A percentile compares a stretch with the other conserved stretches of the same genome.
These are phyloP conservation scores for Zygoascus sp. DNA, from an alignment of 1,139 yeast genomes.

Conservation along the genomic window DNA sequence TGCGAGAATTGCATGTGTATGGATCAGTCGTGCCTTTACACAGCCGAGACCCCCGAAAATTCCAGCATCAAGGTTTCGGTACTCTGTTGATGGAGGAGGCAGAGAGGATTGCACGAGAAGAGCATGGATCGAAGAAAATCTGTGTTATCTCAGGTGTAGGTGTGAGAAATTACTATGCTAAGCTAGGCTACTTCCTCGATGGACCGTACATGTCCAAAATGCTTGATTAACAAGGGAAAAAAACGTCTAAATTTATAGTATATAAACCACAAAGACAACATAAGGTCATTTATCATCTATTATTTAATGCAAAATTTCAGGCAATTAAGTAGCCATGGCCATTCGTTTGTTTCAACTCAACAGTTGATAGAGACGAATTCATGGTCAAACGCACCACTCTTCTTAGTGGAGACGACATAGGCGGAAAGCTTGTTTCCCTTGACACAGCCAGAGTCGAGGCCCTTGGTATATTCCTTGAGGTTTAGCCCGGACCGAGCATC, in stretches of 20 bases:
- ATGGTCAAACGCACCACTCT: conserved; percentile 5
- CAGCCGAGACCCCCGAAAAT: conserved; percentile 95
- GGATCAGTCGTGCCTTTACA: conserved; percentile 97
- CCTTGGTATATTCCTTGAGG: conserved; percentile 60
- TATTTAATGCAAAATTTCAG: not conserved
- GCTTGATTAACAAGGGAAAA: conserved; percentile 22
- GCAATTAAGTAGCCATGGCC: too few species aligned
- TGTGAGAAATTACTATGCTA: conserved; percentile 90
- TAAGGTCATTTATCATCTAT: not conserved
- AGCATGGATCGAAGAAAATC: conserved; percentile 87
- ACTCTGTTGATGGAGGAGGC: conserved; percentile 98
- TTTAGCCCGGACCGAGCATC: conserved; percentile 78
- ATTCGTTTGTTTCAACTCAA: not conserved
- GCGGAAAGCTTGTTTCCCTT: conserved; percentile 70
- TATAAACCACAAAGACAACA: too few species aligned
- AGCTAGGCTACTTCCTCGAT: conserved; percentile 84
- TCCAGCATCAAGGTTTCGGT: conserved; percentile 99
- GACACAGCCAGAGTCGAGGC: conserved; percentile 80
- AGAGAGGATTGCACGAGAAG: conserved; percentile 89
- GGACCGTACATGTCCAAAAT: conserved; percentile 94
- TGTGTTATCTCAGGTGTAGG: conserved; percentile 98
- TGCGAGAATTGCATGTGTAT: conserved; percentile 92
- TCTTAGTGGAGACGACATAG: conserved; percentile 41
- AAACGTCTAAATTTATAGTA: not conserved
- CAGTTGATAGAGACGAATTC: conserved; percentile 11